Conservation (phyloP, 768 basidiomycete genomes). For the Symmetrospora coprosmae region DNA sequence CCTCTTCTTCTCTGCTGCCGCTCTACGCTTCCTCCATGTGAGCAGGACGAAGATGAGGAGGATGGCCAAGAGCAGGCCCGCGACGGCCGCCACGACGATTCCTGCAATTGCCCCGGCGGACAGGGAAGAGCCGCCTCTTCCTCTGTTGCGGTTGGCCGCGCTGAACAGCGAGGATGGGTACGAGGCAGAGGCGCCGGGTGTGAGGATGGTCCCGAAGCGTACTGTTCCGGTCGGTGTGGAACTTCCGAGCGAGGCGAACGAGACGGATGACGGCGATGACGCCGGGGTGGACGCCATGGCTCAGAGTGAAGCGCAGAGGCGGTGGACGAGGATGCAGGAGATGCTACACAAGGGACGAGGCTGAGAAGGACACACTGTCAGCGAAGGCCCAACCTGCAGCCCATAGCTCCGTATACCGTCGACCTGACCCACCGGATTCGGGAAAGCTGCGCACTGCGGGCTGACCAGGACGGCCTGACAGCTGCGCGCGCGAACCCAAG, state of each 20-base stretch:
- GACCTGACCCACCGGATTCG: too few relatives aligned
- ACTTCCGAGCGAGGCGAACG: neutral
- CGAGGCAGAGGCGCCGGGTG: neutral
- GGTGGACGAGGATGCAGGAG: neutral
- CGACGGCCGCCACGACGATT: constrained; percentile 8
- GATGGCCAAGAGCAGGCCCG: neutral
- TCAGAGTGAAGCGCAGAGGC: neutral
- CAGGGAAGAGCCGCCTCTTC: neutral
- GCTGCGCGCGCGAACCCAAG: too few relatives aligned
- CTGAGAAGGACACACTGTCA: neutral
- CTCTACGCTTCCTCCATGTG: neutral
- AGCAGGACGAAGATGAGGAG: constrained; percentile 5
- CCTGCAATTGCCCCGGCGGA: neutral
- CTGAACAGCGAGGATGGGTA: constrained; percentile 3
- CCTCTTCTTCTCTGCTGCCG: neutral
- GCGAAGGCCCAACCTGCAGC: neutral
- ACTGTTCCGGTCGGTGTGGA: neutral
- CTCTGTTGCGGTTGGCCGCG: neutral
- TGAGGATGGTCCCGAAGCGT: constrained; percentile 2
- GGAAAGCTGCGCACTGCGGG: too few relatives aligned
- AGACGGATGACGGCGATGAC: neutral
- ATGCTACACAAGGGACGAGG: neutral
- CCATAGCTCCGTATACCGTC: neutral
- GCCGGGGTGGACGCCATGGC: neutral
- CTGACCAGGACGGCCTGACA: too few relatives aligned